Percentiles rank a stretch among this genome's conserved stretches.
These are phyloP conservation scores for Neurospora hispaniola DNA, from an alignment of 495 filamentous ascomycete species.

Conservation along the genomic window DNA sequence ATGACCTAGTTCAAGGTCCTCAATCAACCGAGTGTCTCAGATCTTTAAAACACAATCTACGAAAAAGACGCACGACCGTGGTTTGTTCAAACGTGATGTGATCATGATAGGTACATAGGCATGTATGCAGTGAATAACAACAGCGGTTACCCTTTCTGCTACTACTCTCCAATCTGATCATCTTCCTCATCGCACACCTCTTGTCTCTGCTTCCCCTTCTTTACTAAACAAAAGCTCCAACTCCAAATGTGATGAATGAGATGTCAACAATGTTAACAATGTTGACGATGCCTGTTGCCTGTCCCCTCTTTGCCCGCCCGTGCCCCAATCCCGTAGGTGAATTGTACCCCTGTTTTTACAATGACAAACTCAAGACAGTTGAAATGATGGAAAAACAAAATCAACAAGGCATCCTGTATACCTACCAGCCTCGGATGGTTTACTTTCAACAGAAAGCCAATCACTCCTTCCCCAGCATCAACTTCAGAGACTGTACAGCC, in stretches of 20 bases:
- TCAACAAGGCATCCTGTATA: neutral
- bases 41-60: too few species aligned
- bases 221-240: neutral
- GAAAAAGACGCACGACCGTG: neutral
- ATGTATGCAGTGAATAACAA: neutral
- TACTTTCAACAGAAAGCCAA: neutral
- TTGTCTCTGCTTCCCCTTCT: neutral
- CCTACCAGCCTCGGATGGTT: neutral
- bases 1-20: too few species aligned
- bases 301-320: neutral
- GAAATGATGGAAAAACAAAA: neutral
- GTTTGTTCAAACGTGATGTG: neutral
- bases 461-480: slow-evolving; percentile 34
- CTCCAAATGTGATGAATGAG: neutral
- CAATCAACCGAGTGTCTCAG: too few species aligned
- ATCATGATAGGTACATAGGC: neutral
- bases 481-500: slow-evolving; percentile 51
- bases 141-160: neutral
- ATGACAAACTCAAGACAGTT: neutral
- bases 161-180: neutral
- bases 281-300: neutral
- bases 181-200: neutral
- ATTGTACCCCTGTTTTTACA: neutral
- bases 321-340: neutral
- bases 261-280: neutral